phyloP scores from a whole-genome alignment of 495 filamentous ascomycete species.

The Eremomyces bilateralis region DNA sequence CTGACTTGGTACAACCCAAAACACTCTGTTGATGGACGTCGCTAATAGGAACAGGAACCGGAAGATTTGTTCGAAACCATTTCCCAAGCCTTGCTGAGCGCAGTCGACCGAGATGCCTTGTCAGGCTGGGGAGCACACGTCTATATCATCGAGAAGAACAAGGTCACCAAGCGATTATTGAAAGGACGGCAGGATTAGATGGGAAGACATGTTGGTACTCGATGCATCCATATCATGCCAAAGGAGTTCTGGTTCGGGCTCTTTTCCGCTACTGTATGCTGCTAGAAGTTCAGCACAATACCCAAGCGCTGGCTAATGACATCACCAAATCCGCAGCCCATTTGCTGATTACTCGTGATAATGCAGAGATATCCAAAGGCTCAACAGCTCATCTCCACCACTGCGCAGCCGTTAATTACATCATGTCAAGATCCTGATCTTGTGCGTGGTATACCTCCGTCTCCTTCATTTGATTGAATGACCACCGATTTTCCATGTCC shows the following conservation, averaged over 20 bases:
- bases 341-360: no score
- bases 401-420: no score
- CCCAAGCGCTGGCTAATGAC: no score
- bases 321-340: no score
- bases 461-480: no score
- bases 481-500: slow-evolving; percentile 19
- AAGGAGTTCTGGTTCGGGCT: no score
- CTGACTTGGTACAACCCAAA: slow-evolving; percentile 50
- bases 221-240: neutral
- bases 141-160: slow-evolving; percentile 98
- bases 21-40: neutral
- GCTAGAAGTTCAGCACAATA: no score
- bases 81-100: slow-evolving; percentile 88
- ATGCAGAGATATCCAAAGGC: no score
- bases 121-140: slow-evolving; percentile 97
- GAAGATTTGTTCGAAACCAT: slow-evolving; percentile 97
- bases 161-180: slow-evolving; percentile 92
- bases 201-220: neutral
- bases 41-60: slow-evolving; percentile 32
- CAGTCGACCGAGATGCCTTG: slow-evolving; percentile 85
- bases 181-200: slow-evolving; percentile 61
- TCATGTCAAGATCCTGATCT: no score
- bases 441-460: no score
- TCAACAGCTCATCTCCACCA: no score
- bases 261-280: no score